phyloP scores from a whole-genome alignment of 208 protist species.

The Crithidia fasciculata region DNA sequence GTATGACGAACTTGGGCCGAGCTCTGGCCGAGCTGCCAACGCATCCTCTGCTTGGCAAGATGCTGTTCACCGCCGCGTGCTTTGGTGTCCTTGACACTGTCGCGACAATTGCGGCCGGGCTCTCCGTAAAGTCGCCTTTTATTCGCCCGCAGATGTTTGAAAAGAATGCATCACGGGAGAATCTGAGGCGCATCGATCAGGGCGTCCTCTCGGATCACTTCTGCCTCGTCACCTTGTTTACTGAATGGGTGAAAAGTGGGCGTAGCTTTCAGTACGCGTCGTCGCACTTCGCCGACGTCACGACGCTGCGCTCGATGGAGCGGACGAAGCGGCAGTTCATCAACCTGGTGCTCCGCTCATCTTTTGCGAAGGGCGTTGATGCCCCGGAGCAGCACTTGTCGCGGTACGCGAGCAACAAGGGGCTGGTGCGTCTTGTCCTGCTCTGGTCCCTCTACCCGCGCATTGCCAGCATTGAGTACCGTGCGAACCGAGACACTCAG shows the following conservation, averaged over 20 bases:
- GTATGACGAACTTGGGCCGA: conserved; percentile 79
- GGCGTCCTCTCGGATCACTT: conserved; percentile 81
- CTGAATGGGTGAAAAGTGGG: conserved; percentile 70
- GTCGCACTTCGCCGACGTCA: conserved; percentile 77
- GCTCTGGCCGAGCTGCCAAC: conserved; percentile 86
- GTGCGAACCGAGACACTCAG: conserved; percentile 47
- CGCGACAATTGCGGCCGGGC: conserved; percentile 85
- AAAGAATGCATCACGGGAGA: conserved; percentile 43
- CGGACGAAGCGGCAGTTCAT: conserved; percentile 83
- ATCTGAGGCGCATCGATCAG: conserved; percentile 58
- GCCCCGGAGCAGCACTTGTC: conserved; percentile 53
- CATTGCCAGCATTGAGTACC: conserved; percentile 79
- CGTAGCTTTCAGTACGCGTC: conserved; percentile 63
- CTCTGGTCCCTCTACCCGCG: conserved; percentile 86
- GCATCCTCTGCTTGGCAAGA: conserved; percentile 90
- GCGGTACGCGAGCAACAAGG: conserved; percentile 70
- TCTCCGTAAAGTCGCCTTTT: conserved; percentile 85
- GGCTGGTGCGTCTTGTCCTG: conserved; percentile 73
- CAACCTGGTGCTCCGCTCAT: conserved; percentile 67
- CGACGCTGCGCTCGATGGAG: conserved; percentile 76
- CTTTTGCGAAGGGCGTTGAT: conserved; percentile 56
- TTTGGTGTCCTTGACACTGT: conserved; percentile 89
- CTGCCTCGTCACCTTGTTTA: conserved; percentile 65
- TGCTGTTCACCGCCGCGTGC: conserved; percentile 88
- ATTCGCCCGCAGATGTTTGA: conserved; percentile 71